Evolutionary conservation across 345 rosid genomes (phyloP).

Genomic region (Populus alba): DNA sequence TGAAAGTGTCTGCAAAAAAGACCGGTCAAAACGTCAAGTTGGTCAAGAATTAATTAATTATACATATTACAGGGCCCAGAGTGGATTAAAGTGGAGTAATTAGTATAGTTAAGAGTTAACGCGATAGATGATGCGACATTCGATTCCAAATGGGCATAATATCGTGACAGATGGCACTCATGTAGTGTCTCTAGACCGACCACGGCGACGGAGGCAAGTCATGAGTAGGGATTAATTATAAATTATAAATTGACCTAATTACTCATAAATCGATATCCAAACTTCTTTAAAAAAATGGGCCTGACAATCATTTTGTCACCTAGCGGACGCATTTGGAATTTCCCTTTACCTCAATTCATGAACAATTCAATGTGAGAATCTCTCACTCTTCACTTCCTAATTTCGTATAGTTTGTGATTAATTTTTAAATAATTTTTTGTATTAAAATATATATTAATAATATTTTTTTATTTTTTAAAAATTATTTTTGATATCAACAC

Average conservation of each 20-base stretch:
- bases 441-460: too few species aligned
- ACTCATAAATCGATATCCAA: too few species aligned
- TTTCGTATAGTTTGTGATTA: too few species aligned
- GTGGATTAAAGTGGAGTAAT: neutral
- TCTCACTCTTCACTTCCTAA: neutral
- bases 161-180: slow-evolving; percentile 13
- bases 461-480: too few species aligned
- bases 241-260: too few species aligned
- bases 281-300: too few species aligned
- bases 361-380: neutral
- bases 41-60: neutral
- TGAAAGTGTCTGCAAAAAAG: neutral
- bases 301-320: neutral
- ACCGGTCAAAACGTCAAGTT: slow-evolving; percentile 3
- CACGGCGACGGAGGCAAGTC: neutral
- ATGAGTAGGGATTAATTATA: neutral
- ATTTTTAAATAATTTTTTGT: too few species aligned
- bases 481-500: too few species aligned
- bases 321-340: neutral
- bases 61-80: neutral
- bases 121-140: neutral
- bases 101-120: neutral
- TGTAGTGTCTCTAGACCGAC: neutral
- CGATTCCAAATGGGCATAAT: neutral
- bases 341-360: neutral